These are phyloP conservation scores for Mucor circinelloides DNA, from an alignment of 371 early-diverging fungal genomes.

Conservation along the genomic window DNA sequence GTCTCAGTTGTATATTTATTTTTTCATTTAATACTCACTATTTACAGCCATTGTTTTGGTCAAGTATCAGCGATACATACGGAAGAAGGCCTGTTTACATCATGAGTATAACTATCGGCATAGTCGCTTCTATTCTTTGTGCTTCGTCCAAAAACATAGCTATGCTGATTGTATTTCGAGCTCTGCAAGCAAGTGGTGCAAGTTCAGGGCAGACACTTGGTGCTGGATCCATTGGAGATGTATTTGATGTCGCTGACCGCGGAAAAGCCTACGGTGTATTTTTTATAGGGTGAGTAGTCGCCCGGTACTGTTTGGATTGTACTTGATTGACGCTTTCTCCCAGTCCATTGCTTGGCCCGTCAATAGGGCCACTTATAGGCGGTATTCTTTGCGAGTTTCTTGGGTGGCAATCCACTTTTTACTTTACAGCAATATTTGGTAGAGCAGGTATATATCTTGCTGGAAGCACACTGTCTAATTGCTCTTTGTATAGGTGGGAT, in stretches of 20 bases:
- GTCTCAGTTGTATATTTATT: background rate
- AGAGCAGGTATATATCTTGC: background rate
- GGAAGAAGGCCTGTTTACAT: slow-evolving; percentile 63
- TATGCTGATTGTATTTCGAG: slow-evolving; percentile 61
- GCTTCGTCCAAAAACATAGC: slow-evolving; percentile 55
- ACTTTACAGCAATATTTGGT: slow-evolving; percentile 55
- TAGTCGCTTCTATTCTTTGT: slow-evolving; percentile 60
- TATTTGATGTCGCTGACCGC: slow-evolving; percentile 20
- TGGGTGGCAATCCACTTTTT: slow-evolving; percentile 69
- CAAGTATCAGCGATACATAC: slow-evolving; percentile 60
- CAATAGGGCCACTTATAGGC: slow-evolving; percentile 63
- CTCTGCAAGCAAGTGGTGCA: slow-evolving; percentile 67
- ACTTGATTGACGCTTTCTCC: background rate
- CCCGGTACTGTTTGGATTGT: background rate
- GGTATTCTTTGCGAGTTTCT: slow-evolving; percentile 51
- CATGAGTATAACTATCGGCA: slow-evolving; percentile 51
- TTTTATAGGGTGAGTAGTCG: slow-evolving; percentile 14
- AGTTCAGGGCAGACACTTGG: slow-evolving; percentile 62
- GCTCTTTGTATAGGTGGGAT: background rate
- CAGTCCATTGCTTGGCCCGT: slow-evolving; percentile 45
- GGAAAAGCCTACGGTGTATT: slow-evolving; percentile 38
- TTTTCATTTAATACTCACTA: background rate
- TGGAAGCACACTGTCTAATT: background rate
- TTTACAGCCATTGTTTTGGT: slow-evolving; percentile 61
- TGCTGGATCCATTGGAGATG: slow-evolving; percentile 39